A percentile compares a stretch with the other conserved stretches of the same genome.
Evolutionary conservation across 164 flowering plant species (phyloP).

Genomic region (Magnolia sinica): DNA sequence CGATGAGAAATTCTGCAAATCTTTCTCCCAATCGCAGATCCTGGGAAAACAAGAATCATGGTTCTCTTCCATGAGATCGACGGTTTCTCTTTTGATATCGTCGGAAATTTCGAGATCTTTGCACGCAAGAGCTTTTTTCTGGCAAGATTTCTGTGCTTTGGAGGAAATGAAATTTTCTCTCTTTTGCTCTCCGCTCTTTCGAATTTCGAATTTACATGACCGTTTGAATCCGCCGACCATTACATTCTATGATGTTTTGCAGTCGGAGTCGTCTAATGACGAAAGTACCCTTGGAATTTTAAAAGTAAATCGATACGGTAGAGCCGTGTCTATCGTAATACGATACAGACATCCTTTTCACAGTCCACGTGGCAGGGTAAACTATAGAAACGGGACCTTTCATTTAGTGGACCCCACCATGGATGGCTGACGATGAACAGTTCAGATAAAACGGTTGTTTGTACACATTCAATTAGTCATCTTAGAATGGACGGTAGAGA

Average conservation of each 20-base stretch:
- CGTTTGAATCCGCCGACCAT: constrained; percentile 29
- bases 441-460: too few species aligned
- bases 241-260: background rate
- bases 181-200: constrained; percentile 8
- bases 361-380: too few species aligned
- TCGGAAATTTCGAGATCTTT: background rate
- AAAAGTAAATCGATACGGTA: too few species aligned
- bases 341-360: too few species aligned
- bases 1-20: constrained; percentile 7
- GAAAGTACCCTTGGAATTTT: background rate
- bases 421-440: too few species aligned
- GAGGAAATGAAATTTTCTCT: constrained; percentile 1
- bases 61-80: constrained; percentile 33
- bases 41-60: constrained; percentile 19
- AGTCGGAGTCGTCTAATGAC: background rate
- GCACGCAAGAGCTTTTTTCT: background rate
- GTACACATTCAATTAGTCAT: too few species aligned
- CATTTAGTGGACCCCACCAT: too few species aligned
- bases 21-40: constrained; percentile 34
- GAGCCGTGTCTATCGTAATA: too few species aligned
- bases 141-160: constrained; percentile 3
- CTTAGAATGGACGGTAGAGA: too few species aligned
- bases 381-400: too few species aligned
- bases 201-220: constrained; percentile 35
- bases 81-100: background rate